phyloP scores from a whole-genome alignment of 2,329 filamentous ascomycete species.

The Fusarium citri region DNA sequence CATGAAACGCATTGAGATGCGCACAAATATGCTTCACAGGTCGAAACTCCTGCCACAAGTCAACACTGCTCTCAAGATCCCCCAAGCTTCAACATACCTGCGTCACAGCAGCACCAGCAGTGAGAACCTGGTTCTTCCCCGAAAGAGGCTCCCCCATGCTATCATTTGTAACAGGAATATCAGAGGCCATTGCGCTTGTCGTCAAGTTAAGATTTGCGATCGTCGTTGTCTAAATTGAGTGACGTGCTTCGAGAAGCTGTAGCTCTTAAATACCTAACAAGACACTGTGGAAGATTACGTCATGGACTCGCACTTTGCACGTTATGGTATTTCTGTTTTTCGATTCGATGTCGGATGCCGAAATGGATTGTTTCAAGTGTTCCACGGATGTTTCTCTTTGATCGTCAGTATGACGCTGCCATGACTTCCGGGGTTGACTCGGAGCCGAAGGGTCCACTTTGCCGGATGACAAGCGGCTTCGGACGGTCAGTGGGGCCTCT shows the following conservation, averaged over 20 bases:
- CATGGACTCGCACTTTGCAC: slow-evolving; percentile 11
- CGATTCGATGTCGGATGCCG: not conserved
- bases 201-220: slow-evolving; percentile 25
- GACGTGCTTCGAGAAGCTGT: not conserved
- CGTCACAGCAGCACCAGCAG: slow-evolving; percentile 69
- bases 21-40: slow-evolving; percentile 82
- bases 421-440: slow-evolving; percentile 22
- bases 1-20: slow-evolving; percentile 88
- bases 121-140: slow-evolving; percentile 67
- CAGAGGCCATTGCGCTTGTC: slow-evolving; percentile 10
- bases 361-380: not conserved
- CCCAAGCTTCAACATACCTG: slow-evolving; percentile 56
- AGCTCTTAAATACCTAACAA: not conserved
- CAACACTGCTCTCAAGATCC: not conserved
- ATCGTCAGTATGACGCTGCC: slow-evolving; percentile 38
- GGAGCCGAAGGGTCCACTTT: slow-evolving; percentile 21
- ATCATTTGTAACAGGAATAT: slow-evolving; percentile 36
- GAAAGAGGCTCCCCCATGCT: slow-evolving; percentile 62
- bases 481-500: not conserved
- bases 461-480: slow-evolving; percentile 1
- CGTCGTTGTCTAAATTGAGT: not conserved
- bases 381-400: not conserved
- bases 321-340: not conserved
- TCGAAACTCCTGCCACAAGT: slow-evolving; percentile 66
- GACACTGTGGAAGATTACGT: slow-evolving; percentile 16